Base-by-base conservation (phyloP, 2,329 filamentous ascomycete genomes). In the Diaporthe helianthi region DNA sequence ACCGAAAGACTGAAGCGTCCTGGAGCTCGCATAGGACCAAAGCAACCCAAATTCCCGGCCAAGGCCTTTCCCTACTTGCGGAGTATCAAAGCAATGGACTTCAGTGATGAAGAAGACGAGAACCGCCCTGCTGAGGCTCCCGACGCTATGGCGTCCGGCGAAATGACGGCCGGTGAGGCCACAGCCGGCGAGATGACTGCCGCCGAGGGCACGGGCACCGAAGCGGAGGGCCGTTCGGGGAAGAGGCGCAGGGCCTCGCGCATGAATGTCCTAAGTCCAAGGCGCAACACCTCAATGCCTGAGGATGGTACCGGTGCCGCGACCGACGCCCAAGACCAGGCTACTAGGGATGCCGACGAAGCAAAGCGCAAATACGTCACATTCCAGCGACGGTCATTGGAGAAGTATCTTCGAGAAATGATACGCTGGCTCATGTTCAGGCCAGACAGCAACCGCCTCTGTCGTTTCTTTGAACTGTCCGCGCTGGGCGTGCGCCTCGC, bases 401-500 rank as follows among this genome's bases (percentile, higher is more conserved):
- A 98, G 78, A 89, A 90, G 60, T 99, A 99, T 78, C 83, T 99
- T 24, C 93, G 95, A 73, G 92, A 95, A 76, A 93, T 98, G 90
- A 95, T 98, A 71, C 90, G 93, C 67, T 98, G 95, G 87, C 89
- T 99, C 75, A 98, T 99, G 80, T 99, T 99, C 81, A 89, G 95
- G 54, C 90, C 96, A 8, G 95, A 98, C 79, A 98, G 94, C 81
- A 98, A 98, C 76, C 90, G 96, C 12, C 84, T 99, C 4, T 99
- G 96, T 81, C 96, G 97, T 73, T 99, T 99, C 78, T 84, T 99
- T 2, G 96, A 99, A 78, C 84, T 99, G 10, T 99, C 96, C 24
- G 95, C 97, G 0, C 85, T 99, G 6, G 96, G 96, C 26, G 94
- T 99, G 61, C 90, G 97, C 58, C 87, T 99, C 61, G 96, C 96